A percentile compares a stretch with the other conserved stretches of the same genome.
Evolutionary conservation across 2,329 filamentous ascomycete species (phyloP).

Genomic region (Camillea tinctor): DNA sequence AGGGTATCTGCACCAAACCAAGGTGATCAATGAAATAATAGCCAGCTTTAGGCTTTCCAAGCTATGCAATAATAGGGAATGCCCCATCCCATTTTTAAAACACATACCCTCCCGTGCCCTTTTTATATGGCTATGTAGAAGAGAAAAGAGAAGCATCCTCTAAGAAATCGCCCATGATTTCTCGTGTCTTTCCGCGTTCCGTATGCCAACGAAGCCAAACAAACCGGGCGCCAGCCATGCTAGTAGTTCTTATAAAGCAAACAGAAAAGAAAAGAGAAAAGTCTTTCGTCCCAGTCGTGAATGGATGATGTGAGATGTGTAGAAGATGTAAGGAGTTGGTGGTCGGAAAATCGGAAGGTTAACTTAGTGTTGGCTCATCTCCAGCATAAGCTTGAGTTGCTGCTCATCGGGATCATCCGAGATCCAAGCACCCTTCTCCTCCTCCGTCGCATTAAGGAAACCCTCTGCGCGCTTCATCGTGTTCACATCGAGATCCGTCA

Average conservation of each 20-base stretch:
- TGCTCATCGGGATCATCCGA: constrained; percentile 67
- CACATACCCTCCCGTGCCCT: neutral
- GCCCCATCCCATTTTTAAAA: neutral
- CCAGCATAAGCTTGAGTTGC: constrained; percentile 60
- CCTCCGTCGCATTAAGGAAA: constrained; percentile 73
- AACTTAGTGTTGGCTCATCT: constrained; percentile 39
- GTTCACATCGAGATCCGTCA: constrained; percentile 91
- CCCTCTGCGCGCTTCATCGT: constrained; percentile 86
- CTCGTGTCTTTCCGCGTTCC: neutral
- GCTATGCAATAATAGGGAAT: neutral
- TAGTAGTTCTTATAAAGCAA: constrained; percentile 2
- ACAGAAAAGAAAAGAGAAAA: neutral
- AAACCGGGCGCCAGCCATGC: constrained; percentile 25
- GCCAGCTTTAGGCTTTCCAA: neutral
- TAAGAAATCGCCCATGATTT: neutral
- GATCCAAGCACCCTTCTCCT: constrained; percentile 85
- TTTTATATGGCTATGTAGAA: neutral
- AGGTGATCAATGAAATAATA: neutral
- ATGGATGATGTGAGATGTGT: constrained; percentile 13
- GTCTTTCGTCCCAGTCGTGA: constrained; percentile 21
- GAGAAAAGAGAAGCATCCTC: neutral
- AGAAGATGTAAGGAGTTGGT: constrained; percentile 15
- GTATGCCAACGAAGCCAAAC: neutral
- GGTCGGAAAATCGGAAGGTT: constrained; percentile 6
- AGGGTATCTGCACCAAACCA: neutral